Percentiles rank a stretch among this genome's conserved stretches.
Evolutionary conservation across 164 flowering plant genomes (phyloP).

Genomic region (Dillenia turbinata): DNA sequence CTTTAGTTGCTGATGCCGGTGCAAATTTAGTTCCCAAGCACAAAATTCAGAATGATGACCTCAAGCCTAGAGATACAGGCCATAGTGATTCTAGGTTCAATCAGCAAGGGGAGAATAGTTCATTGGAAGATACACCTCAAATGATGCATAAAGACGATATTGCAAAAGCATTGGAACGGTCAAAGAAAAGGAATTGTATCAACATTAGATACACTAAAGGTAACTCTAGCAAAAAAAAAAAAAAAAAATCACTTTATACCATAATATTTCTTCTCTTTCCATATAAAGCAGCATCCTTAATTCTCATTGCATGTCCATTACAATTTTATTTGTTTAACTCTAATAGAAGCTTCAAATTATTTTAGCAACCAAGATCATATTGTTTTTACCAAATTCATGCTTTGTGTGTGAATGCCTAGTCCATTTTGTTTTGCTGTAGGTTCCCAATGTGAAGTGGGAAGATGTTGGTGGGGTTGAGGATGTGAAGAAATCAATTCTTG

Average conservation of each 20-base stretch:
- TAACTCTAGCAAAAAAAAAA: conserved; percentile 15
- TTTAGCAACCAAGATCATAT: no score
- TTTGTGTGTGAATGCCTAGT: no score
- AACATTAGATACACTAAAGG: conserved; percentile 92
- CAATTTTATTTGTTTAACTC: no score
- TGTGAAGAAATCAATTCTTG: conserved; percentile 86
- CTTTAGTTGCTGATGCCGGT: conserved; percentile 84
- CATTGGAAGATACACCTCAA: conserved; percentile 16
- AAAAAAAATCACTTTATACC: no score
- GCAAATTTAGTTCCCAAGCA: conserved; percentile 43
- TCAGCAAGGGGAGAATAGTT: conserved; percentile 11
- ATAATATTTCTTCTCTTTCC: no score
- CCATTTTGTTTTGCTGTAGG: conserved; percentile 30
- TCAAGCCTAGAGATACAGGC: conserved; percentile 17
- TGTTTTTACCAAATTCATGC: no score
- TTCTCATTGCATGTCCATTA: no score
- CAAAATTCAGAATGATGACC: conserved; percentile 7
- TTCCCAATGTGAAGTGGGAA: conserved; percentile 96
- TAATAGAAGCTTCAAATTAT: no score
- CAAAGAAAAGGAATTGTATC: conserved; percentile 88
- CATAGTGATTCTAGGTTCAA: conserved; percentile 9
- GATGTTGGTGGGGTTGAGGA: conserved; percentile 99
- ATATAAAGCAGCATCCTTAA: no score
- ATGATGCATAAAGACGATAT: conserved; percentile 48
- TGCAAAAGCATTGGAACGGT: conserved; percentile 61